Conservation (phyloP, 805 yeast genomes). For the Metschnikowia lachancei region DNA sequence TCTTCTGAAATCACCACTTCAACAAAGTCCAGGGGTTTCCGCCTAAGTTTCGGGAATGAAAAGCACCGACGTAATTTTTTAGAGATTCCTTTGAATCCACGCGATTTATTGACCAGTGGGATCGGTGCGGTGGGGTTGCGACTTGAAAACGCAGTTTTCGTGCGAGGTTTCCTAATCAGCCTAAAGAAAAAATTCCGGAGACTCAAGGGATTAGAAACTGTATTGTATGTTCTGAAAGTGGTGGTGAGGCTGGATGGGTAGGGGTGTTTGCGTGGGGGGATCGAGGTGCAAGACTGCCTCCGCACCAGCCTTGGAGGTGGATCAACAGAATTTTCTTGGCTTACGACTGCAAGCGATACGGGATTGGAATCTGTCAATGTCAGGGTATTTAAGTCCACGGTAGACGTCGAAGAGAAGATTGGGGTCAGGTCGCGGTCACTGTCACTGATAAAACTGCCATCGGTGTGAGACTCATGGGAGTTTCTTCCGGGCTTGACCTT, state of each 20-base stretch:
- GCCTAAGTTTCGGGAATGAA: neutral
- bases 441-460: constrained; percentile 1
- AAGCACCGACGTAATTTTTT: constrained; percentile 6
- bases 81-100: constrained; percentile 9
- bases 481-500: neutral
- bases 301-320: constrained; percentile 4
- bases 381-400: constrained; percentile 6
- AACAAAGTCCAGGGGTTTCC: too few species aligned
- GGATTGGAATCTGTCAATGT: constrained; percentile 2
- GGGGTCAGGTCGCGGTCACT: constrained; percentile 8
- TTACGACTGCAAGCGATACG: neutral
- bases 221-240: constrained; percentile 1
- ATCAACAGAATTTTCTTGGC: neutral
- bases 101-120: neutral
- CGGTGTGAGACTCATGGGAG: constrained; percentile 1
- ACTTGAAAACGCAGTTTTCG: neutral
- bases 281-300: constrained; percentile 1
- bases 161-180: neutral
- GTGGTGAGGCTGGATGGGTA: constrained; percentile 5
- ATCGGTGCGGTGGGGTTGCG: neutral
- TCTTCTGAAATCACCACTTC: neutral
- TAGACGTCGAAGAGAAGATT: constrained; percentile 5
- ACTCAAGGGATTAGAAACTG: constrained; percentile 2
- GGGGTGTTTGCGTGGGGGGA: constrained; percentile 10
- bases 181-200: neutral